phyloP scores from a whole-genome alignment of 2,329 filamentous ascomycete genomes.

The Fusarium nanum region DNA sequence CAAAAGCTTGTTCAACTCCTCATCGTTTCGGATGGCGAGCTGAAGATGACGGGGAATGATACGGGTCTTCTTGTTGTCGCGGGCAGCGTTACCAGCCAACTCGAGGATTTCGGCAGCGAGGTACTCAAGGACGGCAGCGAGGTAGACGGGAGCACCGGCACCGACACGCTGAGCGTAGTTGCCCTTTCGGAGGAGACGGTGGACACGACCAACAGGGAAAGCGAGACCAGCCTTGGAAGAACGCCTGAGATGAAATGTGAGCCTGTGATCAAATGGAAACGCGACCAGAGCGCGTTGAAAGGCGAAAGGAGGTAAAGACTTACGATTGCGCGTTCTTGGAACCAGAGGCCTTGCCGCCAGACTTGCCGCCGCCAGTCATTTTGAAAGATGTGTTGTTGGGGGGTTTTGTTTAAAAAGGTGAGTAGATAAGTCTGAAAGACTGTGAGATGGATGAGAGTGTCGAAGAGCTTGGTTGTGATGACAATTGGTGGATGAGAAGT shows the following conservation, averaged over 20 bases:
- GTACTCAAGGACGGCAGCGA: constrained; percentile 97
- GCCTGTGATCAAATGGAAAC: constrained; percentile 1
- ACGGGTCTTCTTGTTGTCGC: constrained; percentile 99
- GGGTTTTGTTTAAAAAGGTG: constrained; percentile 28
- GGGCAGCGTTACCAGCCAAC: constrained; percentile 96
- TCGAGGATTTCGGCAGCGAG: constrained; percentile 99
- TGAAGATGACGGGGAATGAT: constrained; percentile 99
- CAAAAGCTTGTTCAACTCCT: constrained; percentile 99
- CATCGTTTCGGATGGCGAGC: constrained; percentile 98
- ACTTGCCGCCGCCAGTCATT: constrained; percentile 99
- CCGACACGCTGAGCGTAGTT: constrained; percentile 99
- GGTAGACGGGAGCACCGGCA: constrained; percentile 97
- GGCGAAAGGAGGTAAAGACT: constrained; percentile 54
- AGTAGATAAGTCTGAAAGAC: constrained; percentile 36
- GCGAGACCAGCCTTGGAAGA: constrained; percentile 99
- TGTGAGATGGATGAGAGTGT: constrained; percentile 42
- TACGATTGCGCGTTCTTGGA: constrained; percentile 99
- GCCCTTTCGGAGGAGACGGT: constrained; percentile 98
- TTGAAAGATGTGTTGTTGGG: constrained; percentile 66
- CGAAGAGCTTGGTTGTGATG: constrained; percentile 53
- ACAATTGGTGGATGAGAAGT: constrained; percentile 53
- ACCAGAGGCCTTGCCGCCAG: constrained; percentile 99
- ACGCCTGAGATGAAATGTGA: constrained; percentile 69
- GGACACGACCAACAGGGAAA: constrained; percentile 98
- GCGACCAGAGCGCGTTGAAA: constrained; percentile 10